Base-by-base conservation (phyloP, 1,139 yeast species). In the Arxiozyma heterogenica region DNA sequence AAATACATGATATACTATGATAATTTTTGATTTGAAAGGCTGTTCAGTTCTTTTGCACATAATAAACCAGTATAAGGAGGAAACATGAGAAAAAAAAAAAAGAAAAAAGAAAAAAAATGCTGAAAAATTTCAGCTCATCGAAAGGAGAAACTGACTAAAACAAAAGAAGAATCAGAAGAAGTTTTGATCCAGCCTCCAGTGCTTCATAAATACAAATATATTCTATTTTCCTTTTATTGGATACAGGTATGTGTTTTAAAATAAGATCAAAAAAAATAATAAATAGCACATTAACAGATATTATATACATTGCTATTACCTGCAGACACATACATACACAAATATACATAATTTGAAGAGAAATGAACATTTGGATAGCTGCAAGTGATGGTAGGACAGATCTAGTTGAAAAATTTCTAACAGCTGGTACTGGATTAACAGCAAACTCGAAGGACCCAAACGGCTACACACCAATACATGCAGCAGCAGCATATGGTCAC, bases 401-500 rank as follows among this genome's bases (percentile, higher is more conserved):
- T 4, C 66, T 76, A 12, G 96, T 93, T 17, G 78, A 81, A 59
- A 65, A 75, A 12, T 74, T 76, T 55, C 71, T 93, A 17, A 51
- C 52, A 21, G 67, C 78, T 0, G 85, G 84, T 0, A 66, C 52
- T 15, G 42, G 72, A 17, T 77, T 75, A 58, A 75, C 82, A 1
- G 80, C 96, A 2, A 84, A 88, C 64, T 78, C 84, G 21, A 82
- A 84, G 60, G 98, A 93, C 68, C 86, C 89, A 1, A 89, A 90
- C 64, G 98, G 98, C 0, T 93, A 93, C 70, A 91, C 98, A 0
- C 95, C 98, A 15, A 78, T 93, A 34, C 98, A 93, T 69, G 98
- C 98, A 0, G 97, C 98, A 3, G 95, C 95, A 4, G 86, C 97
- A 1, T 93, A 93, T 67, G 94, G 94, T 6, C 93, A 93, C 65